Evolutionary conservation across 257 asterid genomes (phyloP), one percentile per base, ranked within the genome.

Genomic region (Haberlea rhodopensis): DNA sequence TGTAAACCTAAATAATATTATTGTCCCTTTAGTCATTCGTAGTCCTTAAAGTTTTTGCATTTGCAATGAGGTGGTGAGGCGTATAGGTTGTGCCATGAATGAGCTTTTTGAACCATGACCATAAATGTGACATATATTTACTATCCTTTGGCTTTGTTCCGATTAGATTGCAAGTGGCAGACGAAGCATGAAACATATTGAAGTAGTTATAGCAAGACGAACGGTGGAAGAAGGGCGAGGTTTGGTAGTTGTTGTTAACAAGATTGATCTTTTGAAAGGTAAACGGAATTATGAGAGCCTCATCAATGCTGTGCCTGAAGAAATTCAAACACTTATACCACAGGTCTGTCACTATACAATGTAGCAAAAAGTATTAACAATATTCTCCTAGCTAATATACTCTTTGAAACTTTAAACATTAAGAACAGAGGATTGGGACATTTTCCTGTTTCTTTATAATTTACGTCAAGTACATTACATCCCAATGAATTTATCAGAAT

Each of bases 211-310:
- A 75, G 97, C 99, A 40, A 79, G 99, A 78, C 95, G 90, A 70
- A 91, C 99, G 5, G 86, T 92, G 51, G 97, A 87, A 66, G 99
- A 92, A 87, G 99, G n/a, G 60, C 81, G 97, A 21, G 87, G 97
- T 59, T 75, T 92, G 80, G 97, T 92, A 29, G 82, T 92, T 49
- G 84, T 87, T 56, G 95, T 92, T 62, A 89, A 92, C 82, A 92
- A 92, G 82, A 87, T 89, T 87, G 99, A 92, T 73, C 90, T 89
- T 68, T 76, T 89, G 61, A 79, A 43, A 65, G 90, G 89, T 74
- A 78, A 79, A 62, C 85, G 75, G 61, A 82, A 78, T 65, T 84
- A 83, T 58, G 86, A 87, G 71, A 77, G 73, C 8, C 84, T 92
- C 53, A 60, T 83, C 63, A 78, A 82, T 7, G 82, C 85, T 24